Evolutionary conservation across 495 filamentous ascomycete genomes (phyloP).

Genomic region (Penicillium antarcticum): DNA sequence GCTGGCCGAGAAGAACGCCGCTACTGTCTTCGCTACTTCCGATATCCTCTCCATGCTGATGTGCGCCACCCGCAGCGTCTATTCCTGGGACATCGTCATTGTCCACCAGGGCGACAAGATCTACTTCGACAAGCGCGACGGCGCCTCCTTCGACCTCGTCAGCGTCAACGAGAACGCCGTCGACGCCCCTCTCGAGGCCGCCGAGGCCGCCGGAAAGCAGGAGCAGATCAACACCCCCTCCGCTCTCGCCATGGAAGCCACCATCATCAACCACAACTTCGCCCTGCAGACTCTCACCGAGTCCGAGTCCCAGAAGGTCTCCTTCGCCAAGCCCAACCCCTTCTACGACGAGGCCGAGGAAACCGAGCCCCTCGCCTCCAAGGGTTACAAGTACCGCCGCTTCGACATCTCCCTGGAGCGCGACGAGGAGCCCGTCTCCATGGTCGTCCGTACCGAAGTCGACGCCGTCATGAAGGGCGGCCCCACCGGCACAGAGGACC

Average conservation of each 20-base stretch:
- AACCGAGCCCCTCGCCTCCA: constrained; percentile 86
- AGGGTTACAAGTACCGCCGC: constrained; percentile 95
- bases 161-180: constrained; percentile 99
- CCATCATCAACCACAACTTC: constrained; percentile 99
- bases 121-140: constrained; percentile 97
- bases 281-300: constrained; percentile 89
- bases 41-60: constrained; percentile 98
- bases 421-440: constrained; percentile 83
- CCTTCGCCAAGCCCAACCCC: constrained; percentile 85
- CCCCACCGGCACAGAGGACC: constrained; percentile 79
- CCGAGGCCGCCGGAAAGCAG: constrained; percentile 77
- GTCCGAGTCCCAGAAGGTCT: constrained; percentile 68
- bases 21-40: constrained; percentile 94
- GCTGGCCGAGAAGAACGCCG: constrained; percentile 92
- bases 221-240: constrained; percentile 88
- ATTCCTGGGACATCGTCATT: constrained; percentile 97
- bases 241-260: constrained; percentile 91
- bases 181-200: constrained; percentile 85
- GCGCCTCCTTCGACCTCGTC: constrained; percentile 89
- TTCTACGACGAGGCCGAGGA: constrained; percentile 96
- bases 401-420: constrained; percentile 93
- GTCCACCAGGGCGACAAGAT: constrained; percentile 87
- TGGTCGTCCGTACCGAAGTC: constrained; percentile 93
- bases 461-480: constrained; percentile 92
- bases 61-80: constrained; percentile 92